phyloP scores from a whole-genome alignment of 768 basidiomycete genomes.

The Leucocoprinus leucothites region DNA sequence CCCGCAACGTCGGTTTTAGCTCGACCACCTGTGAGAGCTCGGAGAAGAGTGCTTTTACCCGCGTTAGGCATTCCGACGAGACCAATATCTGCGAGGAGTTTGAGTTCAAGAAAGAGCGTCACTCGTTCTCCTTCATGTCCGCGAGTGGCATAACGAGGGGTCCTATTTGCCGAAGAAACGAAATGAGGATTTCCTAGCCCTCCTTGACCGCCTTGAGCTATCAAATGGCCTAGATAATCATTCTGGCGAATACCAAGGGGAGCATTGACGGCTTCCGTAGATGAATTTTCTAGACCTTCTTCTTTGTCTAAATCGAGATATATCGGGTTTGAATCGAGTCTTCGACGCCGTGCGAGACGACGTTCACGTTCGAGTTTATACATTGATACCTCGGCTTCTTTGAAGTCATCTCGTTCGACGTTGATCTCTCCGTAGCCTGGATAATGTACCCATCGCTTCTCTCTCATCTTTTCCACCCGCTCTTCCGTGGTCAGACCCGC shows the following conservation, averaged over 20 bases:
- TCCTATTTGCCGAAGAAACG: constrained; percentile 59
- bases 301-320: constrained; percentile 61
- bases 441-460: constrained; percentile 78
- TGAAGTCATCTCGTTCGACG: constrained; percentile 59
- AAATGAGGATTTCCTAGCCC: constrained; percentile 93
- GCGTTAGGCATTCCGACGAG: constrained; percentile 96
- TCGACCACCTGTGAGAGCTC: constrained; percentile 83
- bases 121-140: constrained; percentile 75
- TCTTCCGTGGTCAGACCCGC: constrained; percentile 41
- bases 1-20: constrained; percentile 83
- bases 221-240: constrained; percentile 55
- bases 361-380: constrained; percentile 62
- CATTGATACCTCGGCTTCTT: constrained; percentile 62
- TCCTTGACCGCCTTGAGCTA: constrained; percentile 75
- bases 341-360: constrained; percentile 42
- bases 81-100: constrained; percentile 92
- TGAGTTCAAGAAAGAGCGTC: constrained; percentile 87
- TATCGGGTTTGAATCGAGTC: constrained; percentile 41
- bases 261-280: constrained; percentile 38
- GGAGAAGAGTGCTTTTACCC: constrained; percentile 87
- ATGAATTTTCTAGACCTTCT: constrained; percentile 30
- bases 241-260: constrained; percentile 59
- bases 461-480: constrained; percentile 57
- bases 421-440: constrained; percentile 65
- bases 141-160: constrained; percentile 84